phyloP scores from a whole-genome alignment of 176 grass and related monocot genomes.

The Dactylis glomerata region DNA sequence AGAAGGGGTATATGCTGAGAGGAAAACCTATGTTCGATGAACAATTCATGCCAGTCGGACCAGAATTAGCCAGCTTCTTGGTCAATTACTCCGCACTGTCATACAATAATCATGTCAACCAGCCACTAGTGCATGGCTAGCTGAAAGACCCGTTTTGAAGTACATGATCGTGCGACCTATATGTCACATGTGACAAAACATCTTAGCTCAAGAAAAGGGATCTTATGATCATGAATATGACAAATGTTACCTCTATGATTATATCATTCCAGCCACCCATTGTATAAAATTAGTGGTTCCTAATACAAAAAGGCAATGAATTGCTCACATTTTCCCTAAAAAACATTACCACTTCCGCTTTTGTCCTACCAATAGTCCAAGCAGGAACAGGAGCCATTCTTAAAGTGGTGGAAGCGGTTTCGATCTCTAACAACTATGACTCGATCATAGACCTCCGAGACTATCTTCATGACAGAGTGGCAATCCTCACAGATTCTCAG shows the following conservation, averaged over 20 bases:
- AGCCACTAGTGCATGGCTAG: neutral
- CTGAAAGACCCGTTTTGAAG: neutral
- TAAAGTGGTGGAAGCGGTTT: constrained; percentile 49
- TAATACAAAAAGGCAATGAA: neutral
- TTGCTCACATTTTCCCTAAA: neutral
- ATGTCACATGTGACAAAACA: neutral
- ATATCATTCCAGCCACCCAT: neutral
- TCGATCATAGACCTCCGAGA: constrained; percentile 32
- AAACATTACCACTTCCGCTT: neutral
- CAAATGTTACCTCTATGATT: neutral
- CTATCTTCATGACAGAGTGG: constrained; percentile 41
- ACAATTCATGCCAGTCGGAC: neutral
- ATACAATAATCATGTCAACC: neutral
- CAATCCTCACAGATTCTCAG: constrained; percentile 43
- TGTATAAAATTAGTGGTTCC: neutral
- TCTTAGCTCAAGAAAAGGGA: neutral
- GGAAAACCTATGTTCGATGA: neutral
- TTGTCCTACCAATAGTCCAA: constrained; percentile 43
- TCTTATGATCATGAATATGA: neutral
- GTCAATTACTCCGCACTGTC: neutral
- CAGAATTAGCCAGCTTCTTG: neutral
- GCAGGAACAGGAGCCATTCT: constrained; percentile 44
- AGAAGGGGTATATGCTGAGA: neutral
- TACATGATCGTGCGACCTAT: neutral
- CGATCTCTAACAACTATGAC: constrained; percentile 43